A percentile compares a stretch with the other conserved stretches of the same genome.
These are phyloP conservation scores for Rhizoclosmatium sp. DNA, from an alignment of 192 early-diverging fungal species.

Conservation along the genomic window DNA sequence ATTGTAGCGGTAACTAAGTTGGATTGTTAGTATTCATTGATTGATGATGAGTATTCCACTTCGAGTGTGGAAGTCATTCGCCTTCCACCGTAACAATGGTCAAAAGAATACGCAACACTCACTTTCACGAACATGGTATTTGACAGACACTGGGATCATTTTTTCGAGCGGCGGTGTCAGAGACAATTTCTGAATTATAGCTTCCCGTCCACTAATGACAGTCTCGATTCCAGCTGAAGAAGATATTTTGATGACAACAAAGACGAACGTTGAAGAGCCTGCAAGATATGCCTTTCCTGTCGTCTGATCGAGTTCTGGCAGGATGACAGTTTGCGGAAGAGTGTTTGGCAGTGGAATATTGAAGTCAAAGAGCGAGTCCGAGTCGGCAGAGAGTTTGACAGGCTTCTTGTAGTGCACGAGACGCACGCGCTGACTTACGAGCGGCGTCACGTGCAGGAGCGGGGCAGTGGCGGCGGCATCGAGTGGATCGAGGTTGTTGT, in stretches of 20 bases:
- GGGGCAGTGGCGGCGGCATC: neutral
- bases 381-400: neutral
- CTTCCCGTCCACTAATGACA: neutral
- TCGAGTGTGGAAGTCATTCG: no score
- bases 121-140: neutral
- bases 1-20: neutral
- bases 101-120: no score
- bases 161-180: neutral
- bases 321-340: conserved; percentile 4
- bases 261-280: conserved; percentile 13
- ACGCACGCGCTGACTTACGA: neutral
- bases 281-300: neutral
- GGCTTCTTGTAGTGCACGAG: neutral
- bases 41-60: neutral
- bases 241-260: neutral
- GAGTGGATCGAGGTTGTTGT: neutral
- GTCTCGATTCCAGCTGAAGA: neutral
- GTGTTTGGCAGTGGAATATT: neutral
- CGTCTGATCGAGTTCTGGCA: neutral
- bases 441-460: neutral
- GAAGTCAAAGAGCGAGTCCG: conserved; percentile 2
- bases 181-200: neutral
- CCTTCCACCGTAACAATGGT: no score
- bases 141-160: neutral
- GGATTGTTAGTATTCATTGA: neutral